Evolutionary conservation across 805 yeast genomes (phyloP), one percentile per base, ranked within the genome.

Genomic region (Starmerella bombi): DNA sequence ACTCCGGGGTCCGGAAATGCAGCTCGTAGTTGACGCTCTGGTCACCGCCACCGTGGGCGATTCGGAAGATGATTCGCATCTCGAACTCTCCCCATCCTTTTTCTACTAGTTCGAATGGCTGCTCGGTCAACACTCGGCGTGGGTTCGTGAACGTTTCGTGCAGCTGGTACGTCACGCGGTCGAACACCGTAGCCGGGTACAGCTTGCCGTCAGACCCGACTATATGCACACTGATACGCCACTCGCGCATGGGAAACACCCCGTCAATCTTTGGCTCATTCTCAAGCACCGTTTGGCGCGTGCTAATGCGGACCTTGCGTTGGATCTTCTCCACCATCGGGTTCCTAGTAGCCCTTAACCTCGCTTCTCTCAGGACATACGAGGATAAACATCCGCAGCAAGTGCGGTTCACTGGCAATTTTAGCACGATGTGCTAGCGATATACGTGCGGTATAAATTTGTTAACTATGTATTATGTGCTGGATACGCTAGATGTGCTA

Each of bases 61-160:
- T 64, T 46, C 80, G 80, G 32, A 86, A 66, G 25, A 80, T 70
- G 45, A 91, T 77, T 29, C 81, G 81, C 58, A 91, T 71, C 56
- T 86, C 95, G 55, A 88, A 88, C 51, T 88, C 97, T 59, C 97
- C 98, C 97, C 98, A 88, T 38, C 98, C 98, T 64, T 83, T 78
- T 60, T 88, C 98, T 55, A 75, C 81, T 42, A 88, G 79, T 56
- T 64, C 72, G 63, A 86, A 88, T 9, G 98, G 98, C 8, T 80
- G 72, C 55, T 77, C 77, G 55, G 80, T 82, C 57, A 84, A 59
- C 10, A 79, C 68, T 59, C 96, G 73, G 48, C 73, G 77, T 9
- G 97, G 97, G 59, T 85, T 85, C 37, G 74, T 75, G 63, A 88
- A 88, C 8, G 97, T 91, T 37, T 96, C 97, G 65, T 88, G 98